Conservation (phyloP, 139 green algal genomes). For the Tetraselmis chui region DNA sequence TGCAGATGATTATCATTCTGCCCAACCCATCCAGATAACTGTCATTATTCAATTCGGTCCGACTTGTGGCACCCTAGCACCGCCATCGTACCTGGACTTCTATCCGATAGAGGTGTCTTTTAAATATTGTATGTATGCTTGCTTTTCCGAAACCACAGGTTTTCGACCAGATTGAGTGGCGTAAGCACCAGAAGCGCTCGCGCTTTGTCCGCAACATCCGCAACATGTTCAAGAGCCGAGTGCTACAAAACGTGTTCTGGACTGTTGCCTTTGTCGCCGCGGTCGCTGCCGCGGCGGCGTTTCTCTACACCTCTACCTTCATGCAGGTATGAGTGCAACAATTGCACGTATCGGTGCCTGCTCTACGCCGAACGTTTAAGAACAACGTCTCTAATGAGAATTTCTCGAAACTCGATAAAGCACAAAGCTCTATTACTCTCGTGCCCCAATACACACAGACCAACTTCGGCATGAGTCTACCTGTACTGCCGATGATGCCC, state of each 20-base stretch:
- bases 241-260: not conserved
- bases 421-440: not conserved
- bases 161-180: not conserved
- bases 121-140: too few species aligned
- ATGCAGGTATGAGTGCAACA: too few species aligned
- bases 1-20: not conserved
- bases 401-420: too few species aligned
- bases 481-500: not conserved
- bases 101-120: too few species aligned
- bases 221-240: constrained; percentile 2
- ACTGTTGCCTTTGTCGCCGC: not conserved
- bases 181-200: not conserved
- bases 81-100: not conserved
- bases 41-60: not conserved
- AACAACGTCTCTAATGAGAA: too few species aligned
- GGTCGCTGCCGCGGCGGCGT: not conserved
- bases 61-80: too few species aligned
- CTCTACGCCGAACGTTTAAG: too few species aligned
- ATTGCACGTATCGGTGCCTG: too few species aligned
- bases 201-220: constrained; percentile 1
- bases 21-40: not conserved
- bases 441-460: not conserved
- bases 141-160: not conserved
- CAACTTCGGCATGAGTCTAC: not conserved
- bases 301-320: not conserved